Evolutionary conservation across 116 monocot species (phyloP).

Genomic region (Trichopus zeylanicus): DNA sequence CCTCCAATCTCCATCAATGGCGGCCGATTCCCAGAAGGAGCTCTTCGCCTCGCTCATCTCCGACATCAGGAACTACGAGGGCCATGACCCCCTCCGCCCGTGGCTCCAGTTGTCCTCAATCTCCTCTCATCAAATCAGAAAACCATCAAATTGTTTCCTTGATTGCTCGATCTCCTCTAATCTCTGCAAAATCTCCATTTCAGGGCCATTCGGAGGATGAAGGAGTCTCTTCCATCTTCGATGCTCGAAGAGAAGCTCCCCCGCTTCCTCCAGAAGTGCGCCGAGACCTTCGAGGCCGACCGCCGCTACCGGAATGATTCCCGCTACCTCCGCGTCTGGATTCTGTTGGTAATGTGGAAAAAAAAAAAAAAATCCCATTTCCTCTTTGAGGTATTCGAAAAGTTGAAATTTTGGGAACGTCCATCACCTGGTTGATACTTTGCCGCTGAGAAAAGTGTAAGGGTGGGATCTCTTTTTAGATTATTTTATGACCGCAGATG

Average conservation of each 20-base stretch:
- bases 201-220: conserved; percentile 71
- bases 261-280: conserved; percentile 94
- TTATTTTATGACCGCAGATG: conserved; percentile 41
- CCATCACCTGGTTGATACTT: not conserved
- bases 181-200: not conserved
- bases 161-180: not conserved
- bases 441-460: not conserved
- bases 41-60: conserved; percentile 61
- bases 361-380: not conserved
- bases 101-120: conserved; percentile 37
- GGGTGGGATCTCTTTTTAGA: not conserved
- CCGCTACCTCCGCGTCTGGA: conserved; percentile 78
- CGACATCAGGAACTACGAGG: conserved; percentile 60
- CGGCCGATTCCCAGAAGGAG: conserved; percentile 21
- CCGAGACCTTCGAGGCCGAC: conserved; percentile 63
- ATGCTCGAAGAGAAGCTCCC: conserved; percentile 76
- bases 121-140: no score
- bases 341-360: conserved; percentile 51
- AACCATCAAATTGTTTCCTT: not conserved
- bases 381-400: not conserved
- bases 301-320: conserved; percentile 61
- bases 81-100: conserved; percentile 62
- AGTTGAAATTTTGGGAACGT: not conserved
- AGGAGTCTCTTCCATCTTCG: conserved; percentile 28
- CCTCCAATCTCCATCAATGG: conserved; percentile 7